These are phyloP conservation scores for Collybia mongolica DNA, from an alignment of 768 basidiomycete genomes.

Conservation along the genomic window DNA sequence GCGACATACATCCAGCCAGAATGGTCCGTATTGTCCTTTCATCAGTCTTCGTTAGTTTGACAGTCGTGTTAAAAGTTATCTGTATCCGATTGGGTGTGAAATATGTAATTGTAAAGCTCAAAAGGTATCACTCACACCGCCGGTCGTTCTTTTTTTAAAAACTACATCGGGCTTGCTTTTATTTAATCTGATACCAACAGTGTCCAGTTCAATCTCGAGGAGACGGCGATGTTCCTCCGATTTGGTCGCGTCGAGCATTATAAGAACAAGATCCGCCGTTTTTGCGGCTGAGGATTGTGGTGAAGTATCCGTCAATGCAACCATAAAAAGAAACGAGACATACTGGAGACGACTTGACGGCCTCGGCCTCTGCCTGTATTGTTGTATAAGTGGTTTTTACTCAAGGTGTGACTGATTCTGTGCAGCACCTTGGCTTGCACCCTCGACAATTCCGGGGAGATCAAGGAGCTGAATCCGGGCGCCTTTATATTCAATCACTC, in stretches of 20 bases:
- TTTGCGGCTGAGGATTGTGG: conserved; percentile 55
- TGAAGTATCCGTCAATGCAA: background rate
- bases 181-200: conserved; percentile 95
- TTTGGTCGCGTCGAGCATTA: conserved; percentile 94
- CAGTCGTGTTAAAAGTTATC: conserved; percentile 92
- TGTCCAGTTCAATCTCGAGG: conserved; percentile 91
- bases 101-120: conserved; percentile 1
- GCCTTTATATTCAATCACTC: conserved; percentile 95
- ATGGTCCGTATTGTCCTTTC: conserved; percentile 94
- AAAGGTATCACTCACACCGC: conserved; percentile 62
- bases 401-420: background rate
- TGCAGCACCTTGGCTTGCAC: conserved; percentile 69
- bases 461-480: conserved; percentile 90
- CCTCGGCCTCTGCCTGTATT: conserved; percentile 78
- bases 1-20: conserved; percentile 73
- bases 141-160: conserved; percentile 90
- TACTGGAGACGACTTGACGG: conserved; percentile 92
- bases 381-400: background rate
- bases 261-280: conserved; percentile 89
- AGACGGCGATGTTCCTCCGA: conserved; percentile 87
- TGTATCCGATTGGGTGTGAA: conserved; percentile 24
- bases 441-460: conserved; percentile 94
- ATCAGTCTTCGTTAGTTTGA: conserved; percentile 92
- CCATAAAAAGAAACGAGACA: conserved; percentile 16
- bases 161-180: conserved; percentile 89